Conservation (phyloP, 2,329 filamentous ascomycete species). For the Pseudogymnoascus sp. region DNA sequence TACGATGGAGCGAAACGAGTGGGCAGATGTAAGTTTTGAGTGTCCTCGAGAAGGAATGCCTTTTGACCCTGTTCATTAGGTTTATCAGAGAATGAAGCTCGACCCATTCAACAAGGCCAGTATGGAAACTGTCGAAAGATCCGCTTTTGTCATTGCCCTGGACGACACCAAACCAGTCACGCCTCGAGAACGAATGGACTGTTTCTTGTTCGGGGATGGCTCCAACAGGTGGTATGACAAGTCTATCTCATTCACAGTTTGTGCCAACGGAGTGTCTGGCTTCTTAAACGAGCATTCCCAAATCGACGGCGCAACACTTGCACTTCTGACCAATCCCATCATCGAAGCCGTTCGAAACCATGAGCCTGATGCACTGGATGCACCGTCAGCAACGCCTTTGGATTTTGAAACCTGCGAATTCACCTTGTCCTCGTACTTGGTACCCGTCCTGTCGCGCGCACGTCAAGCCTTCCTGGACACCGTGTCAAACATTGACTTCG, state of each 20-base stretch:
- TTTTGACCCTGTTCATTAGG: neutral
- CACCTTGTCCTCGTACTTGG: neutral
- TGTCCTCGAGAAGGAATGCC: neutral
- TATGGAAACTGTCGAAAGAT: constrained; percentile 16
- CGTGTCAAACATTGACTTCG: neutral
- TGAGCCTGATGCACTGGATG: neutral
- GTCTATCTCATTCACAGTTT: constrained; percentile 21
- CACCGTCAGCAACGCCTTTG: neutral
- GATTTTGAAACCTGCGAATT: neutral
- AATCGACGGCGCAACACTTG: constrained; percentile 17
- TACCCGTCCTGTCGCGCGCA: neutral
- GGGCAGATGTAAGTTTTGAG: constrained; percentile 16
- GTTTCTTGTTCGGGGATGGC: constrained; percentile 18
- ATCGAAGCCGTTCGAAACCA: neutral
- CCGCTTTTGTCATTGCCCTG: constrained; percentile 21
- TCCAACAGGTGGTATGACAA: constrained; percentile 25
- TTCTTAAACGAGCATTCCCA: constrained; percentile 21
- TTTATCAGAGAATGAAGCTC: constrained; percentile 6
- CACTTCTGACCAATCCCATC: constrained; percentile 9
- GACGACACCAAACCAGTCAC: constrained; percentile 19
- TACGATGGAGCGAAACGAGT: constrained; percentile 19
- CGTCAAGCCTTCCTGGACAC: neutral
- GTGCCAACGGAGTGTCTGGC: constrained; percentile 21
- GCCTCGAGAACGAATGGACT: constrained; percentile 15
- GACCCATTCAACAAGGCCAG: constrained; percentile 13